Conservation (phyloP, 2,329 filamentous ascomycete genomes). For the Botryotinia convoluta region DNA sequence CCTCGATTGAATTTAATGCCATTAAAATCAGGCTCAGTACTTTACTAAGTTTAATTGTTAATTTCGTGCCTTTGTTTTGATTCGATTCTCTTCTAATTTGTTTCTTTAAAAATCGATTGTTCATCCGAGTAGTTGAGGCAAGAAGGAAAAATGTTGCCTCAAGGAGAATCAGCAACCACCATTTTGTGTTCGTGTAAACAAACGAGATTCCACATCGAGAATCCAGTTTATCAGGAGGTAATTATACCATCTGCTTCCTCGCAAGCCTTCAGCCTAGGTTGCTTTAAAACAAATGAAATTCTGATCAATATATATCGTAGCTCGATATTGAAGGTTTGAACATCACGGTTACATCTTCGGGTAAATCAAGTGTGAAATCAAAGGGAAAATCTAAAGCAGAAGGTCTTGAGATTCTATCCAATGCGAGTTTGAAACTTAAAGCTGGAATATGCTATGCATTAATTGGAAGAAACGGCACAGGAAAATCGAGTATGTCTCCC, state of each 20-base stretch:
- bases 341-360: slow-evolving; percentile 57
- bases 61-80: background rate
- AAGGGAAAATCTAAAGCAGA: slow-evolving; percentile 52
- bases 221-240: slow-evolving; percentile 37
- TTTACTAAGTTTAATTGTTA: background rate
- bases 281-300: too few species aligned
- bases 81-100: background rate
- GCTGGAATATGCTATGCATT: slow-evolving; percentile 73
- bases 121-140: background rate
- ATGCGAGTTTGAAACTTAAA: slow-evolving; percentile 70
- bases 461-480: slow-evolving; percentile 76
- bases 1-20: background rate
- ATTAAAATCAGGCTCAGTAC: background rate
- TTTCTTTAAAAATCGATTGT: background rate
- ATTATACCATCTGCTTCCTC: too few species aligned
- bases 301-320: slow-evolving; percentile 40
- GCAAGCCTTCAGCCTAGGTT: too few species aligned
- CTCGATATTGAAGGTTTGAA: slow-evolving; percentile 71
- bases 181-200: slow-evolving; percentile 38
- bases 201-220: slow-evolving; percentile 38
- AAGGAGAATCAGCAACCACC: slow-evolving; percentile 31
- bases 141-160: slow-evolving; percentile 4
- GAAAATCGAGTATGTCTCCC: slow-evolving; percentile 68
- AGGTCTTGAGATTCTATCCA: slow-evolving; percentile 65
- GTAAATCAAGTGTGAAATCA: slow-evolving; percentile 41